Percentiles rank a stretch among this genome's conserved stretches.
phyloP scores from a whole-genome alignment of 306 rosid genomes.

The Calophaca sinica region DNA sequence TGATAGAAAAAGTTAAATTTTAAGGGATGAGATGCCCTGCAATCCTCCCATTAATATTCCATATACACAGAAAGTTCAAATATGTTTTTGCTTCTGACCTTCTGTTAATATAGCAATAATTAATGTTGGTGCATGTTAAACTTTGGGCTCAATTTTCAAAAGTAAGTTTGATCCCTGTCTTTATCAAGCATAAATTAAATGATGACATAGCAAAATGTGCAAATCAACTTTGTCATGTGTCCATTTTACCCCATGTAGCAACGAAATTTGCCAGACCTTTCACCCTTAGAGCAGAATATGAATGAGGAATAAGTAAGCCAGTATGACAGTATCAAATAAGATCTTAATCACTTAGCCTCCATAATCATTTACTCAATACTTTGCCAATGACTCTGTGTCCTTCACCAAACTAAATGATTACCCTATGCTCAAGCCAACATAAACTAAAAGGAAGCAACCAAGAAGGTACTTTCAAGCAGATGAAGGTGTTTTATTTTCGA shows the following conservation, averaged over 20 bases:
- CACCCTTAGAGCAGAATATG: not conserved
- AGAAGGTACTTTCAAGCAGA: too few species aligned
- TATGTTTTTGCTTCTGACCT: not conserved
- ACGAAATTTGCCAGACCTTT: not conserved
- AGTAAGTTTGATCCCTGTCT: not conserved
- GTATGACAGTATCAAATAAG: too few species aligned
- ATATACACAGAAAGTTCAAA: not conserved
- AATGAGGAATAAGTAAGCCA: not conserved
- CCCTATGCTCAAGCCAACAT: not conserved
- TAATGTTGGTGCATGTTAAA: not conserved
- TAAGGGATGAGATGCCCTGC: not conserved
- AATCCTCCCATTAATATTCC: conserved; percentile 10
- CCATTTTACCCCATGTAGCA: not conserved
- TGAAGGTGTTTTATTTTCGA: too few species aligned
- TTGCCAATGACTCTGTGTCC: not conserved
- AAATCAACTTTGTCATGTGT: not conserved
- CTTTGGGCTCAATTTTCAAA: not conserved
- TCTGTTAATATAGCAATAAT: not conserved
- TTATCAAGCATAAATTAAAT: not conserved
- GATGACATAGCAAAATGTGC: not conserved
- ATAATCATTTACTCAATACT: not conserved
- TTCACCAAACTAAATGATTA: not conserved
- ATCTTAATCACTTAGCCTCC: not conserved
- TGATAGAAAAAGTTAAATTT: not conserved
- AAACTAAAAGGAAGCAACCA: too few species aligned